Conservation (phyloP, 352 stramenopile genomes). For the Globisporangium sylvaticum region DNA sequence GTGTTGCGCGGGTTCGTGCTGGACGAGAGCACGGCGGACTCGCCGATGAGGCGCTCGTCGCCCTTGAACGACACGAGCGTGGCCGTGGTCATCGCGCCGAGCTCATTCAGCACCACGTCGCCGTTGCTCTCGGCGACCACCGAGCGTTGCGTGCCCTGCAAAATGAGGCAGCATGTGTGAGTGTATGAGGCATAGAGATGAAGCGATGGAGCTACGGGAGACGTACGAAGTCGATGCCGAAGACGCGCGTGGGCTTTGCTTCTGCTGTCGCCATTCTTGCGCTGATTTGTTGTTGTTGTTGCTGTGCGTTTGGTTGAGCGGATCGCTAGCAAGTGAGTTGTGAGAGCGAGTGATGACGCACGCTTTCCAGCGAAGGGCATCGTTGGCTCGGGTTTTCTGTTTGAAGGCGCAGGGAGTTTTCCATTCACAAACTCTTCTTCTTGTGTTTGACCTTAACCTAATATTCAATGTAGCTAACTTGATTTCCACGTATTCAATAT, state of each 20-base stretch:
- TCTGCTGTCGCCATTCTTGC: not conserved
- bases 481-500: no score
- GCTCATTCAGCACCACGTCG: slow-evolving; percentile 87
- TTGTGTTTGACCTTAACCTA: no score
- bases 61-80: slow-evolving; percentile 87
- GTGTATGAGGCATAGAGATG: not conserved
- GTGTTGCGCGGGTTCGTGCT: slow-evolving; percentile 86
- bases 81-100: slow-evolving; percentile 83
- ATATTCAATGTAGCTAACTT: no score
- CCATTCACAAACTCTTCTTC: no score
- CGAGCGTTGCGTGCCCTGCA: slow-evolving; percentile 70
- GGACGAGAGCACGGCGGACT: slow-evolving; percentile 79
- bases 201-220: not conserved
- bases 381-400: not conserved
- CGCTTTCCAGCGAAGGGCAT: not conserved
- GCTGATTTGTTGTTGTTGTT: not conserved
- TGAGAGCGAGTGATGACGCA: not conserved
- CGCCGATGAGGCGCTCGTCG: slow-evolving; percentile 78
- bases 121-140: slow-evolving; percentile 64
- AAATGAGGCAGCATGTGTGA: slow-evolving; percentile 5
- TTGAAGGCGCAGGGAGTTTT: no score
- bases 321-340: not conserved
- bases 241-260: slow-evolving; percentile 28
- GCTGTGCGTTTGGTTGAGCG: no score
- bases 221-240: slow-evolving; percentile 81